Conservation (phyloP, 1,284 basidiomycete species). For the Irpex rosettiformis region DNA sequence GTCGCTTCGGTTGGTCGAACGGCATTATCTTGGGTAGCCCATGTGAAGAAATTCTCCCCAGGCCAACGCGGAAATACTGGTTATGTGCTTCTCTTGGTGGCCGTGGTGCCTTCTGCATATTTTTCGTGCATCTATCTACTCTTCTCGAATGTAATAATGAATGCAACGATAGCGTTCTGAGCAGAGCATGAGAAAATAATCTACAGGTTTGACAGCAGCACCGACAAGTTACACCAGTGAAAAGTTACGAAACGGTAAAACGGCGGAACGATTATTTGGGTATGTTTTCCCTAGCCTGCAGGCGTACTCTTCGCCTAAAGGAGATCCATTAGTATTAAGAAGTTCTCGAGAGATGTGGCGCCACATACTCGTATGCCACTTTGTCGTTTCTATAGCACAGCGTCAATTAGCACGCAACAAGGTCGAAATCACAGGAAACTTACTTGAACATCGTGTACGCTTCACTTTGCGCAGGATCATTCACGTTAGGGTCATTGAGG, state of each 20-base stretch:
- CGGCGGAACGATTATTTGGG: conserved; percentile 54
- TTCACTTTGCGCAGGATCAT: conserved; percentile 95
- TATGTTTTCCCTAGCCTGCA: conserved; percentile 83
- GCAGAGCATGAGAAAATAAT: conserved; percentile 2
- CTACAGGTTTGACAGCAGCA: background rate
- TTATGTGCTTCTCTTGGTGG: no score
- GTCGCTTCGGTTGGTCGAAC: no score
- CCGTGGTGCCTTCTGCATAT: no score
- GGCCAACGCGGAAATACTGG: no score
- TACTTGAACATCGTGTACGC: conserved; percentile 98
- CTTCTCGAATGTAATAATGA: background rate
- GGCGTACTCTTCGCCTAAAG: conserved; percentile 66
- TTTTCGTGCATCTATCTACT: no score
- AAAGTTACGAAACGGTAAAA: background rate
- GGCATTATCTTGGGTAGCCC: no score
- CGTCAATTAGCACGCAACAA: background rate
- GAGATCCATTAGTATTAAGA: conserved; percentile 10
- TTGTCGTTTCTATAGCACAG: conserved; percentile 74
- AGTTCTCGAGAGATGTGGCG: background rate
- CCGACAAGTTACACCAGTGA: conserved; percentile 1
- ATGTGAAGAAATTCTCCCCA: no score
- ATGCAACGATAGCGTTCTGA: background rate
- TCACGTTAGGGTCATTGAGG: conserved; percentile 91
- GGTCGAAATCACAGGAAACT: background rate
- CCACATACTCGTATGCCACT: conserved; percentile 78